Base-by-base conservation (phyloP, 768 basidiomycete species). In the Exidia glandulosa region DNA sequence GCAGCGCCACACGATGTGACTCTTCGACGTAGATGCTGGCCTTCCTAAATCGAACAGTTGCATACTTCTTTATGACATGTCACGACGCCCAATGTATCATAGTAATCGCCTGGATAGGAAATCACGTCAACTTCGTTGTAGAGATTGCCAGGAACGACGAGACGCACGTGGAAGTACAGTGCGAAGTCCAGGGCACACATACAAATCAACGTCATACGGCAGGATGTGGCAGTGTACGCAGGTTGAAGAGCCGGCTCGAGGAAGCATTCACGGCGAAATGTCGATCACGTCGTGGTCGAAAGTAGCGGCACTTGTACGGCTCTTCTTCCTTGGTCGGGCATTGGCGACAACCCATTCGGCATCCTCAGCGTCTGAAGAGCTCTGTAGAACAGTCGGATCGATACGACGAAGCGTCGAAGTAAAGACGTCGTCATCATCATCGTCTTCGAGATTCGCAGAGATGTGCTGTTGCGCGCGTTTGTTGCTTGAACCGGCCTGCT, bases 251-350 rank as follows among this genome's bases (percentile, higher is more conserved):
- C n/a, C n/a, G n/a, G n/a, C n/a, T n/a, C n/a, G 16, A 45, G 41
- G 23, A 54, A 13, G 14, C 27, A 77, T 63, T n/a, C 76, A 77
- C 52, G 81, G 66, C 56, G 75, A 73, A 36, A 81, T 72, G 19
- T 82, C 74, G 0, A 79, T 63, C 62, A 37, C 74, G 68, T 58
- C 63, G 66, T 25, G 37, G 57, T 45, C 36, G 52, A 29, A 37
- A 45, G 27, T 25, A 2, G n/a, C n/a, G n/a, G n/a, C n/a, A n/a
- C n/a, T n/a, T n/a, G n/a, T n/a, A n/a, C n/a, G n/a, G n/a, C 60
- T 54, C 61, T 60, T 65, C 32, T 19, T 36, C 7, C 56, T 55
- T 50, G 58, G 60, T 56, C 50, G 25, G 27, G 7, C 27, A 27
- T 10, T 54, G 14, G 50, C 30, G 27, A 54, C 50, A 13, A 27